phyloP scores from a whole-genome alignment of 2,329 filamentous ascomycete genomes.

The Calonectria hawksworthii region DNA sequence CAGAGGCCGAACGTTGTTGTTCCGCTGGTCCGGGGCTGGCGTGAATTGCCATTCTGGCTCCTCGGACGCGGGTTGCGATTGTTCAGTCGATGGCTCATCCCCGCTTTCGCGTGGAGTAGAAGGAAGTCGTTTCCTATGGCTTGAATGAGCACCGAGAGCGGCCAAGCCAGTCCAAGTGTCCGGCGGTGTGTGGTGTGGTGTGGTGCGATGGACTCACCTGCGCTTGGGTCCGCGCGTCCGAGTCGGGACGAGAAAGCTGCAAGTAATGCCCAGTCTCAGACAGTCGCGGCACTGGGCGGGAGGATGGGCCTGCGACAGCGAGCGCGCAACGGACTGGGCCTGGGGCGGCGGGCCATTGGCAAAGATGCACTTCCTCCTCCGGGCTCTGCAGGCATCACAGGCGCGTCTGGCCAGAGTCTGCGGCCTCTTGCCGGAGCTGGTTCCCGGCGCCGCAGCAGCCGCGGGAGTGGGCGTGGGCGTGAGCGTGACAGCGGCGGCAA shows the following conservation, averaged over 20 bases:
- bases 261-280: slow-evolving; percentile 35
- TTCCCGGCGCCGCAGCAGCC: too few relatives aligned
- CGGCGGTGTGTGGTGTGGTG: neutral
- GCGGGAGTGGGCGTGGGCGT: neutral
- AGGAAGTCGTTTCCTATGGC: slow-evolving; percentile 13
- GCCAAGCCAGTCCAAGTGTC: neutral
- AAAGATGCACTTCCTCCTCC: slow-evolving; percentile 41
- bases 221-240: slow-evolving; percentile 42
- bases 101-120: slow-evolving; percentile 22
- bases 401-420: slow-evolving; percentile 39
- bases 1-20: slow-evolving; percentile 7
- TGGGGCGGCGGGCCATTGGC: slow-evolving; percentile 23
- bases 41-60: slow-evolving; percentile 17
- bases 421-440: neutral
- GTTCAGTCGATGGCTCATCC: slow-evolving; percentile 8
- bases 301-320: neutral
- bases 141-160: neutral
- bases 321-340: slow-evolving; percentile 3
- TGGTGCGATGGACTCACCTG: slow-evolving; percentile 24
- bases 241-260: slow-evolving; percentile 43
- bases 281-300: slow-evolving; percentile 34
- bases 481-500: neutral
- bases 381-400: slow-evolving; percentile 43
- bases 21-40: slow-evolving; percentile 14
- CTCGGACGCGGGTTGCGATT: neutral